Percentiles rank a stretch among this genome's conserved stretches.
Conservation (phyloP, 495 filamentous ascomycete genomes). For the Trichocladium antarcticum region DNA sequence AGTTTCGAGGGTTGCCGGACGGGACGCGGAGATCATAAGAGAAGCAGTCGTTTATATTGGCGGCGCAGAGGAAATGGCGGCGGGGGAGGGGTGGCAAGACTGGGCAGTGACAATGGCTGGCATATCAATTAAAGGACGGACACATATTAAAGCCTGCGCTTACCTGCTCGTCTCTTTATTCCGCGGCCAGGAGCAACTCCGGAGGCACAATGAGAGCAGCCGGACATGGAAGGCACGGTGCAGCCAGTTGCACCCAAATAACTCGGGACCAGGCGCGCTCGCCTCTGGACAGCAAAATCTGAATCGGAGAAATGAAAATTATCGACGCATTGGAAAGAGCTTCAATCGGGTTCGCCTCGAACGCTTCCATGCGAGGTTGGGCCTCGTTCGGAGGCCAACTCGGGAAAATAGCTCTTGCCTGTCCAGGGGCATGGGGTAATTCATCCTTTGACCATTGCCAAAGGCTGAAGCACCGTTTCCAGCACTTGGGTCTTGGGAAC, state of each 20-base stretch:
- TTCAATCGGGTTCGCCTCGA: conserved; percentile 7
- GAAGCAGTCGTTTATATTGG: conserved; percentile 13
- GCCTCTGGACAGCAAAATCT: background rate
- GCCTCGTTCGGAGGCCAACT: conserved; percentile 22
- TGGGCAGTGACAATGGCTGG: conserved; percentile 18
- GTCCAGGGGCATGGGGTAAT: conserved; percentile 22
- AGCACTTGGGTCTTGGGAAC: conserved; percentile 26
- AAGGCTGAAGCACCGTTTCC: conserved; percentile 32
- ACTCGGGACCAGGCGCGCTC: background rate
- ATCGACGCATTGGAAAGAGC: background rate
- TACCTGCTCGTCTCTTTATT: conserved; percentile 25
- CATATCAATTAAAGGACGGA: conserved; percentile 23
- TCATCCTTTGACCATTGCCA: conserved; percentile 33
- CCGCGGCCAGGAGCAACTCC: conserved; percentile 13
- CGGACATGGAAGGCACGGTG: conserved; percentile 26
- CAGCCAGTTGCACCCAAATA: background rate
- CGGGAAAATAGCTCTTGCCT: conserved; percentile 27
- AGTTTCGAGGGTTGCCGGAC: background rate
- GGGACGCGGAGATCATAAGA: conserved; percentile 9
- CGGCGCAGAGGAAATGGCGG: background rate
- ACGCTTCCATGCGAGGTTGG: conserved; percentile 9
- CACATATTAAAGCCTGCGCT: conserved; percentile 15
- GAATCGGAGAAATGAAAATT: conserved; percentile 3
- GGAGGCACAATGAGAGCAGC: conserved; percentile 26
- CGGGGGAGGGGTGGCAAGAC: conserved; percentile 16